Conservation (phyloP, 1,284 basidiomycete species). For the Filobasidium uniguttulatum region DNA sequence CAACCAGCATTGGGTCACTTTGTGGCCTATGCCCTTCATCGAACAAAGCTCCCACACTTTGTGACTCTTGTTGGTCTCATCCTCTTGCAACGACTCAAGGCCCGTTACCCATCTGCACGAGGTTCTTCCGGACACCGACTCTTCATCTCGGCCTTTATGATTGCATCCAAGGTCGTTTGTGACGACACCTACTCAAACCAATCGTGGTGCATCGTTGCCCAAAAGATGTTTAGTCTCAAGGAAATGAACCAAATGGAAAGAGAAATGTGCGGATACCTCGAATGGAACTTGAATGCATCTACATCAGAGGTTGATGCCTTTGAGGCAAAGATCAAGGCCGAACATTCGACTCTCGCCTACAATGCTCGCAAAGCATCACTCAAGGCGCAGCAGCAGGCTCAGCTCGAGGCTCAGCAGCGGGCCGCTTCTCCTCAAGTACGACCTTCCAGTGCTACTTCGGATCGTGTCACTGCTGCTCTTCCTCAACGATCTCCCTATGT, state of each 20-base stretch:
- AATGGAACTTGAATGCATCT: slow-evolving; percentile 56
- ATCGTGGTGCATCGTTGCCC: slow-evolving; percentile 85
- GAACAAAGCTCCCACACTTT: slow-evolving; percentile 64
- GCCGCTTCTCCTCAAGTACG: slow-evolving; percentile 5
- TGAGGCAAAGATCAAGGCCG: slow-evolving; percentile 47
- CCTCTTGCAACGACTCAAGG: slow-evolving; percentile 72
- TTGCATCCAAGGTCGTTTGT: slow-evolving; percentile 53
- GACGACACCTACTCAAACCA: slow-evolving; percentile 96
- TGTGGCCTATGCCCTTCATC: slow-evolving; percentile 77
- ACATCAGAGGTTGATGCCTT: slow-evolving; percentile 52
- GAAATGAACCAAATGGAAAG: slow-evolving; percentile 95
- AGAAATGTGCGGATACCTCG: slow-evolving; percentile 82
- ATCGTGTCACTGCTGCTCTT: not conserved
- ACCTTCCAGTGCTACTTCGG: slow-evolving; percentile 7
- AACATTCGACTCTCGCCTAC: slow-evolving; percentile 38
- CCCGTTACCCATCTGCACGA: slow-evolving; percentile 76
- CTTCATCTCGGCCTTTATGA: slow-evolving; percentile 89
- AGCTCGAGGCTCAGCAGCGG: slow-evolving; percentile 1
- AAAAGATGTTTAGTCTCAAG: slow-evolving; percentile 73
- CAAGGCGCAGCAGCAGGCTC: slow-evolving; percentile 4
- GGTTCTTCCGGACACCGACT: slow-evolving; percentile 82
- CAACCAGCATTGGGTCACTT: slow-evolving; percentile 57
- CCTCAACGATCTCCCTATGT: not conserved
- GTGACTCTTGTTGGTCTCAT: slow-evolving; percentile 78
- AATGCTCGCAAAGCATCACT: slow-evolving; percentile 3